phyloP scores from a whole-genome alignment of 176 grass and related monocot species.

The Zoysia japonica region DNA sequence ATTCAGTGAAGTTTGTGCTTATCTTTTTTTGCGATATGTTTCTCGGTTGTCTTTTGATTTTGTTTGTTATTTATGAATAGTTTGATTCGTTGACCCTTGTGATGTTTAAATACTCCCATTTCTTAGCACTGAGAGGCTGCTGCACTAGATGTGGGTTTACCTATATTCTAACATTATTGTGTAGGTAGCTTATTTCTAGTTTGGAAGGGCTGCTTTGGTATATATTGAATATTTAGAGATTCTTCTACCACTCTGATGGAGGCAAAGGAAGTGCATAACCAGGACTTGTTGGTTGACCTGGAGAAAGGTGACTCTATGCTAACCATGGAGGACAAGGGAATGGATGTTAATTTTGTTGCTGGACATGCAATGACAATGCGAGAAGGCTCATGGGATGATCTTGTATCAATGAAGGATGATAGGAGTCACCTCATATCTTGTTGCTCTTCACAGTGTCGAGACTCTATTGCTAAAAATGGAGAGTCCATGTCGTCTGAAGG shows the following conservation, averaged over 20 bases:
- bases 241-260: conserved; percentile 38
- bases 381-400: conserved; percentile 13
- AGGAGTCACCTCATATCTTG: not conserved
- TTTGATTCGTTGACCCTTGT: not conserved
- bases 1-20: not conserved
- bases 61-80: conserved; percentile 6
- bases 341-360: not conserved
- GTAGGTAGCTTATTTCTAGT: conserved; percentile 13
- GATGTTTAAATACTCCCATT: not conserved
- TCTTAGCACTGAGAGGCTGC: not conserved
- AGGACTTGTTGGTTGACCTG: conserved; percentile 54
- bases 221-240: conserved; percentile 13
- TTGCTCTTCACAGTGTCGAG: conserved; percentile 36
- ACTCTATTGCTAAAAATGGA: conserved; percentile 10
- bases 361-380: conserved; percentile 10
- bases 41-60: conserved; percentile 10
- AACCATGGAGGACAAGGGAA: conserved; percentile 4
- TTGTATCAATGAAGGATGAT: conserved; percentile 35
- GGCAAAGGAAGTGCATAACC: conserved; percentile 25
- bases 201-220: not conserved
- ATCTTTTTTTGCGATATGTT: not conserved
- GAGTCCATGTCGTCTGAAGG: conserved; percentile 13
- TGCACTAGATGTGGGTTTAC: not conserved
- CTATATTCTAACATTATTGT: conserved; percentile 1
- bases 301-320: conserved; percentile 50